Base-by-base conservation (phyloP, 768 basidiomycete genomes). In the Phlegmacium glaucopus region DNA sequence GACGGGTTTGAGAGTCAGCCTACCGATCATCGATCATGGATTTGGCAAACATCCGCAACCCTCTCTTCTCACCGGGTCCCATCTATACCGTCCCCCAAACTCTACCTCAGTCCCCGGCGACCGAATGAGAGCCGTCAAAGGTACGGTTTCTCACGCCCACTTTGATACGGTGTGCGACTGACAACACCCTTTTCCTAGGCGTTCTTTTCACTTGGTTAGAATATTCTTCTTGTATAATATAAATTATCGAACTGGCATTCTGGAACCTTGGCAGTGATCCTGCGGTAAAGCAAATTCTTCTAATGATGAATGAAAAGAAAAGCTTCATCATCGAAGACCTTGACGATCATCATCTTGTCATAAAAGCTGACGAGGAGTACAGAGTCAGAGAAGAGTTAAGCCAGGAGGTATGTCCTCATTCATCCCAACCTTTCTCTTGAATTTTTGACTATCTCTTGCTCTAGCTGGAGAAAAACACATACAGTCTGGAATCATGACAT, bases 271-370 rank as follows among this genome's bases (percentile, higher is more conserved):
- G 18, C 57, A 92, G 91, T 60, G 91, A 94, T 63, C 82, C 89
- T 1, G 90, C 90, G 1, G 91, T 94, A 50, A 94, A 93, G 66
- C 89, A 92, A 61, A 90, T 93, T 46, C 72, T 93, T 29, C 71
- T 91, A 43, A 71, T 80, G 28, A 81, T 93, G 83, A 88, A 93
- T 61, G 87, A 92, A 59, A 83, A 78, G 59, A 73, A 79, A 8
- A 79, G 74, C 45, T 94, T 94, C 63, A 84, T 94, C 52, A 88
- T 94, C 50, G 87, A 92, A 56, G 91, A 94, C 57, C 64, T 94
- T 18, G 91, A 93, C 60, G 88, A 91, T 55, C 78, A 81, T 51
- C 89, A 92, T 66, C 58, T 94, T 2, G 80, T 93, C 44, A 86
- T 93, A 63, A 87, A 87, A 58, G 83, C 85, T 1, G 91, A 93